Evolutionary conservation across 2,329 filamentous ascomycete genomes (phyloP), one percentile per base, ranked within the genome.

Genomic region (Nothophaeocryptopus gaeumannii): DNA sequence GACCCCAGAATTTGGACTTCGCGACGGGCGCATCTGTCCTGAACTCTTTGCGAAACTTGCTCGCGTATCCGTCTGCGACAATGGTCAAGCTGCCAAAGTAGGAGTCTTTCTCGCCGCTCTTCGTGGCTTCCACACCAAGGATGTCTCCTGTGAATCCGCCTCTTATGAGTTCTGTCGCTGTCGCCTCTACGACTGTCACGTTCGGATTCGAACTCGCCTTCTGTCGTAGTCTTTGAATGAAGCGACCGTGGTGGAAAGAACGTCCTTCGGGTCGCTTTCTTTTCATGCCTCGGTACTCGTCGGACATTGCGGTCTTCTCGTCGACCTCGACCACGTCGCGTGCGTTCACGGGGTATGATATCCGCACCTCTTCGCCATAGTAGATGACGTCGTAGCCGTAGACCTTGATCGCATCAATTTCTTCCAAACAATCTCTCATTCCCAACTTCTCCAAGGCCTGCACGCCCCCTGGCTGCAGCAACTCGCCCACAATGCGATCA

Each of bases 401-500:
- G 62, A 89, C 90, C 15, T 82, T 78, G 39, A 95, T 78, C 4
- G 90, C 84, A 67, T 99, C 93, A 62, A 99, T 97, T 50, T 74
- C 88, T 51, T 97, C 89, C 51, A 97, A 73, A 67, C 89, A 95
- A 62, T 91, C 82, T 47, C 76, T 78, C 56, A 99, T 73, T 2
- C 93, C 93, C 42, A 99, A 75, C 66, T 88, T 83, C 64, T 84
- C 80, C 63, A 99, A 77, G 7, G 93, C 88, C 45, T 82, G 77
- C 31, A 96, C 84, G 42, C 93, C 93, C 43, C 93, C 93, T 0
- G 93, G 93, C 72, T 99, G 93, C 62, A 99, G 75, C 58, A 99
- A 74, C 74, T 99, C 93, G 62, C 93, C 93, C 40, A 99, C 90
- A 60, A 99, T 99, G 57, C 93, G 84, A 73, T 97, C 87, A 14